A percentile compares a stretch with the other conserved stretches of the same genome.
Evolutionary conservation across 306 rosid genomes (phyloP).

Genomic region (Hippophae tibetana): DNA sequence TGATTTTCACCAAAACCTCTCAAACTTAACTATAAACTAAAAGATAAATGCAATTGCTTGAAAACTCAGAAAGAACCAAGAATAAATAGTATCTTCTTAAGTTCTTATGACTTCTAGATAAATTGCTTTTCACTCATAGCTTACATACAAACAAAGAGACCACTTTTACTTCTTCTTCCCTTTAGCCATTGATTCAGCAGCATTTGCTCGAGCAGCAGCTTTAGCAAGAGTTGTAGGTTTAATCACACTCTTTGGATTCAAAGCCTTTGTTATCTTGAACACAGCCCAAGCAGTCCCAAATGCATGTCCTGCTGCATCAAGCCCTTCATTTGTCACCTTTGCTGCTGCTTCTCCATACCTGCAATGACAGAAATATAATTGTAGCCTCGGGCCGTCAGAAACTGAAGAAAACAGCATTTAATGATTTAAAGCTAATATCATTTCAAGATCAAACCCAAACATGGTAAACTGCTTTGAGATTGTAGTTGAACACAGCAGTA

Average conservation of each 20-base stretch:
- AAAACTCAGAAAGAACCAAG: no score
- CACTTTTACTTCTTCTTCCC: constrained; percentile 14
- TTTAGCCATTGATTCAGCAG: constrained; percentile 33
- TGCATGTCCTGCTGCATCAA: constrained; percentile 80
- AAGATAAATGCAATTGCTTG: no score
- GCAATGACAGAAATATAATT: constrained; percentile 6
- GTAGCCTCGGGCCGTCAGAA: not conserved
- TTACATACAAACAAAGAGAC: not conserved
- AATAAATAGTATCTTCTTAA: no score
- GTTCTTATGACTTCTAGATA: no score
- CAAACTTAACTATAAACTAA: no score
- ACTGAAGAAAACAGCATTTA: not conserved
- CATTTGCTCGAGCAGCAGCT: constrained; percentile 47
- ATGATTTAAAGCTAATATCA: not conserved
- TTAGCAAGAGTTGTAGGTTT: constrained; percentile 65
- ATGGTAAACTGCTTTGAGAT: no score
- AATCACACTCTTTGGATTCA: constrained; percentile 67
- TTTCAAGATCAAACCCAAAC: no score
- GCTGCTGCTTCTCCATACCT: constrained; percentile 81
- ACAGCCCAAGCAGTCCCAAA: constrained; percentile 89
- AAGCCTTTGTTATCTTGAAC: constrained; percentile 67
- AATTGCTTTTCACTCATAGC: not conserved
- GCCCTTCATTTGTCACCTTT: constrained; percentile 58
- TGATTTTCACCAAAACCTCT: no score
- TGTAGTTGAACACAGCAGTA: no score